Conservation (phyloP, 73 alveolate species). For the Paramecium tetraurelia region DNA sequence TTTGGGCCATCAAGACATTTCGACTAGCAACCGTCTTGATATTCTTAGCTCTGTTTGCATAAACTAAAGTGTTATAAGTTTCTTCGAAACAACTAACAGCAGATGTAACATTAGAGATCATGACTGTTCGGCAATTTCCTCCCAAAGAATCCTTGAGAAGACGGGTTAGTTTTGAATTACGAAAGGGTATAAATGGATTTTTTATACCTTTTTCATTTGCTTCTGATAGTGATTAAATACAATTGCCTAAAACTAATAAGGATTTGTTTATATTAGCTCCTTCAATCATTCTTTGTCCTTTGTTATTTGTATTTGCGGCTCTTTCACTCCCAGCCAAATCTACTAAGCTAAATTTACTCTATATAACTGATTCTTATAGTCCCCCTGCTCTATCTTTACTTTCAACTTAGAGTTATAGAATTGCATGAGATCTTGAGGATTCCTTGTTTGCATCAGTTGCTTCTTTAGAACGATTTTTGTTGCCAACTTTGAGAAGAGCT, state of each 20-base stretch:
- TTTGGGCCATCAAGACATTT: slow-evolving; percentile 92
- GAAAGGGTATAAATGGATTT: slow-evolving; percentile 90
- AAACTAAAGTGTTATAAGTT: slow-evolving; percentile 97
- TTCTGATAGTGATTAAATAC: slow-evolving; percentile 97
- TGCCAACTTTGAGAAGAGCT: slow-evolving; percentile 85
- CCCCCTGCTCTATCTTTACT: slow-evolving; percentile 84
- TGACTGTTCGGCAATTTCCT: slow-evolving; percentile 99
- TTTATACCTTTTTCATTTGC: slow-evolving; percentile 82
- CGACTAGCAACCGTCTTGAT: slow-evolving; percentile 91
- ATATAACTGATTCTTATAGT: slow-evolving; percentile 78
- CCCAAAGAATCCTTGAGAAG: slow-evolving; percentile 98
- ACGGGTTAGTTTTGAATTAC: slow-evolving; percentile 99
- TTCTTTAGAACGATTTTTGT: slow-evolving; percentile 96
- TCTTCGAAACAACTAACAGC: slow-evolving; percentile 90
- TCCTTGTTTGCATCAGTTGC: slow-evolving; percentile 98
- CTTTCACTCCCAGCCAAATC: slow-evolving; percentile 99
- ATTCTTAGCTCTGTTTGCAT: slow-evolving; percentile 99
- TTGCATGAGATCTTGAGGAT: slow-evolving; percentile 94
- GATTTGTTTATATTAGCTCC: slow-evolving; percentile 98
- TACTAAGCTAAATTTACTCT: slow-evolving; percentile 88
- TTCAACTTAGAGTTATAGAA: slow-evolving; percentile 82
- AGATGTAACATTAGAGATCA: slow-evolving; percentile 99
- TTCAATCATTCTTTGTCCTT: slow-evolving; percentile 97
- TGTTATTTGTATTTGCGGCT: slow-evolving; percentile 93
- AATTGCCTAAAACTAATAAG: slow-evolving; percentile 96